These are phyloP conservation scores for Corymbia maculata DNA, from an alignment of 345 rosid genomes.

Conservation along the genomic window DNA sequence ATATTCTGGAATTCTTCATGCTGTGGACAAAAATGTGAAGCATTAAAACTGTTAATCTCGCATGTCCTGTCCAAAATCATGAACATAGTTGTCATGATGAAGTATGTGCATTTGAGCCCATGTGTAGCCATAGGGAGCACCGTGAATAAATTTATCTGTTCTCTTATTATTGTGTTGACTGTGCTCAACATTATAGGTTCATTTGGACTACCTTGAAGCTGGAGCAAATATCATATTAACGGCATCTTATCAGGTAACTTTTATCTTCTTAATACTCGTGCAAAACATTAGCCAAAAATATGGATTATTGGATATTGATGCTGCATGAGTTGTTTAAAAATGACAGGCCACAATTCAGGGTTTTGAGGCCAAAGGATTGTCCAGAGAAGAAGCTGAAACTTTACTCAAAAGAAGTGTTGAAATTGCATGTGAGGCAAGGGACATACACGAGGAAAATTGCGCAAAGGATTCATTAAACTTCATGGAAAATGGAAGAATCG, in stretches of 20 bases:
- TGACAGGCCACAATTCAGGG: constrained; percentile 83
- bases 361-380: constrained; percentile 66
- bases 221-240: constrained; percentile 76
- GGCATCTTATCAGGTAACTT: constrained; percentile 76
- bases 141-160: neutral
- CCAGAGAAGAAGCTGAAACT: constrained; percentile 55
- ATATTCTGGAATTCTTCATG: neutral
- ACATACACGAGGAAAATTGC: constrained; percentile 47
- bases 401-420: constrained; percentile 67
- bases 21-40: neutral
- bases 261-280: neutral
- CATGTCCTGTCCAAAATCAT: neutral
- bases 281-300: neutral
- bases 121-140: neutral
- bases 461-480: constrained; percentile 47
- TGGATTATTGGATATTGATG: neutral
- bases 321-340: neutral
- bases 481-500: constrained; percentile 6
- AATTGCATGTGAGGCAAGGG: constrained; percentile 78
- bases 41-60: neutral
- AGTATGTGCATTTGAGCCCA: neutral
- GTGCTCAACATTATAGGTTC: constrained; percentile 43
- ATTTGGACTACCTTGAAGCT: constrained; percentile 79
- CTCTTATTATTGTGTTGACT: neutral
- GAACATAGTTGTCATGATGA: neutral